Evolutionary conservation across 75 land plant species (phyloP).

Genomic region (Pinus taeda): DNA sequence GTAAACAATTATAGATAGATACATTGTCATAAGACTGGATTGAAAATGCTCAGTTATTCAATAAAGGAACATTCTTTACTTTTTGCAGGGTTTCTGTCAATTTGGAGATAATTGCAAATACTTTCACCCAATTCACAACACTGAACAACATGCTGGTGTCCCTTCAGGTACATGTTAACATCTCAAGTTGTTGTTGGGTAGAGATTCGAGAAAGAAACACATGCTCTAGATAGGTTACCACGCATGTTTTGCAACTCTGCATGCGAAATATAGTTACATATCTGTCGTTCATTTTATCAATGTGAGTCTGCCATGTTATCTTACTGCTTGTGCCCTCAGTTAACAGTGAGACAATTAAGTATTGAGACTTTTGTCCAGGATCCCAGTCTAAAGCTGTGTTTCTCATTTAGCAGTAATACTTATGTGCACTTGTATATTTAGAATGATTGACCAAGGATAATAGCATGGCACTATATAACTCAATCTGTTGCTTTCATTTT

Average conservation of each 20-base stretch:
- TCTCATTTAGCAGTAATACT: background rate
- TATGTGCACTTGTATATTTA: background rate
- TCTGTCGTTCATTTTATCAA: background rate
- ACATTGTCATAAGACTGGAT: background rate
- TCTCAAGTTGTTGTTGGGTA: background rate
- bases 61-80: background rate
- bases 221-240: background rate
- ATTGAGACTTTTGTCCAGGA: background rate
- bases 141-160: slow-evolving; percentile 11
- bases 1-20: background rate
- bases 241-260: background rate
- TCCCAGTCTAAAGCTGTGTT: background rate
- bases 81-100: slow-evolving; percentile 58
- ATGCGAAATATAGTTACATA: background rate
- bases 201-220: background rate
- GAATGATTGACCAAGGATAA: too few species aligned
- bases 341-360: background rate
- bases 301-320: background rate
- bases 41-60: background rate
- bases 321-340: background rate
- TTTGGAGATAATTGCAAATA: slow-evolving; percentile 67
- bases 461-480: too few species aligned
- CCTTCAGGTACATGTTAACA: slow-evolving; percentile 10
- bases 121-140: slow-evolving; percentile 44
- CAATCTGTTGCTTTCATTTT: too few species aligned